Base-by-base conservation (phyloP, 2,329 filamentous ascomycete species). In the Cyphellophora attinorum region DNA sequence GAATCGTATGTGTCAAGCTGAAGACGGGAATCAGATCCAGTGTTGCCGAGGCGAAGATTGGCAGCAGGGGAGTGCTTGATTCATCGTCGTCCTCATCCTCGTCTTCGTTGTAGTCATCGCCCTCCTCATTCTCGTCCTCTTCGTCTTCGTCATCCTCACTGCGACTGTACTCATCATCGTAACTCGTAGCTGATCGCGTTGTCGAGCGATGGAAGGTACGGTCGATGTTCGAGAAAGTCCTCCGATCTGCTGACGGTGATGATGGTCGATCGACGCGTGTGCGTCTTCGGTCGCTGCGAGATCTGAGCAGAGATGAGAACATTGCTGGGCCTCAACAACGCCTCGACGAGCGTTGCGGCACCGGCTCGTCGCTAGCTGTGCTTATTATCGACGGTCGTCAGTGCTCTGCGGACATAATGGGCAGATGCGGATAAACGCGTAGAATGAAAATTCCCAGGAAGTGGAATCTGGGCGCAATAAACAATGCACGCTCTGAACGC, bases 11-110 rank as follows among this genome's bases (percentile, higher is more conserved):
- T 17, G 88, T 93, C 47, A 93, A 77, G 57, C 79, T 82, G 65
- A 95, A 95, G 38, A 94, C 77, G 13, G 89, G 88, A 5, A 95
- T 70, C 6, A 81, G 72, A 85, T 82, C 82, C 46, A 93, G 70
- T 58, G 88, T 79, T 37, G 74, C 73, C 14, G 81, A 74, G 30
- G 83, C 86, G 57, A 93, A 93, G 37, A 93, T 77, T 31, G 85
- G 85, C 41, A 93, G 65, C 16, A 77, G 58, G 46, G 72, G 71
- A 29, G 65, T 62, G 15, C 64, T 61, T 40, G 67, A 58, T 5
- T 59, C 53, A 21, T 58, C 57, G 27, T 58, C 62, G 33, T 66
- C 60, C 14, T 63, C 62, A 14, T 59, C 60, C 14, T 61, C 58
- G 5, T 59, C 60, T 12, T 60, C 58, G 3, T 56, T 57, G 14